Evolutionary conservation across 371 early-diverging fungal species (phyloP).

Genomic region (Zopfochytrium polystomum): DNA sequence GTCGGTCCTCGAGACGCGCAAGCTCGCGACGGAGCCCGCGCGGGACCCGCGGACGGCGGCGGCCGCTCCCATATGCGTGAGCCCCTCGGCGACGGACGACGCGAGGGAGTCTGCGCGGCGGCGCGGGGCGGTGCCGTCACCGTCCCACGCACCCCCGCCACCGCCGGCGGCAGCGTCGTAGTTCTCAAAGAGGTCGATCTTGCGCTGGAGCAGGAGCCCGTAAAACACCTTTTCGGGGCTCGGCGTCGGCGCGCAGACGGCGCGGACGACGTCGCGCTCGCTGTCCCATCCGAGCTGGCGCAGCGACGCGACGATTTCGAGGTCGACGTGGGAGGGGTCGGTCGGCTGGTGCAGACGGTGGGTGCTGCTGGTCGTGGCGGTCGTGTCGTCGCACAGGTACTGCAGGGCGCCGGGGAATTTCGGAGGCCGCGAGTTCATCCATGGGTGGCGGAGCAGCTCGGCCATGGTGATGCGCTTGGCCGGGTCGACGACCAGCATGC

Average conservation of each 20-base stretch:
- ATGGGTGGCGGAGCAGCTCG: conserved; percentile 58
- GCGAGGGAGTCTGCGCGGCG: too few species aligned
- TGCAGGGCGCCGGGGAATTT: conserved; percentile 3
- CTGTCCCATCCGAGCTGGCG: conserved; percentile 46
- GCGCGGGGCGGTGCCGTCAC: too few species aligned
- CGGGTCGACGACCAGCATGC: conserved; percentile 55
- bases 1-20: too few species aligned
- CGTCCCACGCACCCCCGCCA: too few species aligned
- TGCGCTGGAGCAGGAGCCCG: conserved; percentile 53
- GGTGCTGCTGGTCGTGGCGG: background rate
- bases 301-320: conserved; percentile 42
- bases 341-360: background rate
- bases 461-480: conserved; percentile 46
- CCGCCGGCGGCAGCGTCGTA: too few species aligned
- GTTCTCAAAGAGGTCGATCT: conserved; percentile 53
- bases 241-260: conserved; percentile 15
- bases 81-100: too few species aligned
- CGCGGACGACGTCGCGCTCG: conserved; percentile 19
- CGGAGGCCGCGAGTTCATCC: conserved; percentile 43
- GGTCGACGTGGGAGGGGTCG: conserved; percentile 36
- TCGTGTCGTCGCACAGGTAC: background rate
- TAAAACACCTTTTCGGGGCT: conserved; percentile 62
- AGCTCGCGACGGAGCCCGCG: too few species aligned
- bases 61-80: too few species aligned
- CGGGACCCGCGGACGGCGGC: too few species aligned